Base-by-base conservation (phyloP, 441 rosid species). In the Populus tomentosa region DNA sequence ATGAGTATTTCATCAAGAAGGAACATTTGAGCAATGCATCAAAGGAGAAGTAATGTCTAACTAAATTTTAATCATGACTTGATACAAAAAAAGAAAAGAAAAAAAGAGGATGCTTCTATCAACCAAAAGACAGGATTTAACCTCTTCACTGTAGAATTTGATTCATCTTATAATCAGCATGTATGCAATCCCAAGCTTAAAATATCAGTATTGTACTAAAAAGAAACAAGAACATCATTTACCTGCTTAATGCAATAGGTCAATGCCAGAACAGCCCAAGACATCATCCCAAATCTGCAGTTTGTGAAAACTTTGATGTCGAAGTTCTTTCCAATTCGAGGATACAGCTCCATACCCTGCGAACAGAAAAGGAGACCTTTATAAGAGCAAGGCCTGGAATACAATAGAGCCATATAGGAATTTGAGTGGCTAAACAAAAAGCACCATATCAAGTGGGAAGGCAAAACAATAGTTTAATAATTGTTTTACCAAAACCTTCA, bases 231-330 rank as follows among this genome's bases (percentile, higher is more conserved):
- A 73, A 53, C 72, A 76, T 13, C 26, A 64, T 59, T 23, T 85
- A 96, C 99, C 98, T 96, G 99, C 83, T 94, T 96, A 80, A 96
- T 89, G 87, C 99, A 92, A 86, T 96, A 96, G 26, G 98, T 92
- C 85, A 94, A 83, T 56, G 98, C 95, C 81, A 96, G 94, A 89
- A 96, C 98, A 71, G 98, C 98, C 98, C 99, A 96, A 69, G 92
- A 89, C 98, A 94, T 94, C 98, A 96, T 90, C 78, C 99, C 99
- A 67, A 96, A 94, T 87, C 99, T 90, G 90, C 99, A 92, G 82
- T 92, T 96, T 66, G 98, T 92, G 85, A 96, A 96, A 77, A 94
- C 97, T 82, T 96, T 96, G 86, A 96, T 91, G 88, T 96, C 98
- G 71, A 96, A 96, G 90, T 86, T 84, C 82, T 91, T 91, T 21